Evolutionary conservation across 1,284 basidiomycete species (phyloP).

Genomic region (Ceratobasidium sp.): DNA sequence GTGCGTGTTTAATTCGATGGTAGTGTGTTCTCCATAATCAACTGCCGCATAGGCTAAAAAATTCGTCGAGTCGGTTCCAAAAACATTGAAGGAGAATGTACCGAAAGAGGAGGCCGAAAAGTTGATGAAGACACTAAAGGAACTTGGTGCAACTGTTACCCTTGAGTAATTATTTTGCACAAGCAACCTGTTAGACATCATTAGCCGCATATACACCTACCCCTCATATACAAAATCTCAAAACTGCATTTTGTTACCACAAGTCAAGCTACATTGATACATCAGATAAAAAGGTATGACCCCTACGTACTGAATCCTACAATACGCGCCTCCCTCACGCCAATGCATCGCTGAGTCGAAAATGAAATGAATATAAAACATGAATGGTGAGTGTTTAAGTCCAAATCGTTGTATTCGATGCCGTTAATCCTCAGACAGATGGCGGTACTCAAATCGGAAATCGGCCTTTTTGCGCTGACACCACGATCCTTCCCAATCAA

Average conservation of each 20-base stretch:
- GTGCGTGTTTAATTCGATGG: slow-evolving; percentile 63
- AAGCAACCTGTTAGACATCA: not conserved
- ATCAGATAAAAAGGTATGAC: slow-evolving; percentile 38
- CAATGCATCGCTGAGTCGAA: slow-evolving; percentile 40
- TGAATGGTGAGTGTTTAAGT: slow-evolving; percentile 11
- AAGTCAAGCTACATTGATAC: slow-evolving; percentile 35
- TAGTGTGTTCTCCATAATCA: not conserved
- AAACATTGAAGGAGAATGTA: slow-evolving; percentile 94
- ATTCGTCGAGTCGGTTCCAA: slow-evolving; percentile 96
- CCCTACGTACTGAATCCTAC: slow-evolving; percentile 42
- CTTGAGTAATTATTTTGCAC: slow-evolving; percentile 68
- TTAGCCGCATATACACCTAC: slow-evolving; percentile 14
- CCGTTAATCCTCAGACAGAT: slow-evolving; percentile 81
- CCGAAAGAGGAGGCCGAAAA: slow-evolving; percentile 99
- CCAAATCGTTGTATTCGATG: not conserved
- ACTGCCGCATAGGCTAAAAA: slow-evolving; percentile 86
- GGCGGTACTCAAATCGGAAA: slow-evolving; percentile 95
- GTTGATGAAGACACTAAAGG: slow-evolving; percentile 89
- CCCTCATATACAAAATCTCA: not conserved
- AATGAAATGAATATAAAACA: slow-evolving; percentile 36
- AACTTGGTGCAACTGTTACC: slow-evolving; percentile 87
- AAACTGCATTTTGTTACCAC: slow-evolving; percentile 30
- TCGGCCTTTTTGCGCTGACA: slow-evolving; percentile 98
- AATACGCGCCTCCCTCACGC: slow-evolving; percentile 35
- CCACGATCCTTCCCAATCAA: slow-evolving; percentile 98